phyloP scores from a whole-genome alignment of 73 alveolate genomes.

The Paraurostyla sp. region DNA sequence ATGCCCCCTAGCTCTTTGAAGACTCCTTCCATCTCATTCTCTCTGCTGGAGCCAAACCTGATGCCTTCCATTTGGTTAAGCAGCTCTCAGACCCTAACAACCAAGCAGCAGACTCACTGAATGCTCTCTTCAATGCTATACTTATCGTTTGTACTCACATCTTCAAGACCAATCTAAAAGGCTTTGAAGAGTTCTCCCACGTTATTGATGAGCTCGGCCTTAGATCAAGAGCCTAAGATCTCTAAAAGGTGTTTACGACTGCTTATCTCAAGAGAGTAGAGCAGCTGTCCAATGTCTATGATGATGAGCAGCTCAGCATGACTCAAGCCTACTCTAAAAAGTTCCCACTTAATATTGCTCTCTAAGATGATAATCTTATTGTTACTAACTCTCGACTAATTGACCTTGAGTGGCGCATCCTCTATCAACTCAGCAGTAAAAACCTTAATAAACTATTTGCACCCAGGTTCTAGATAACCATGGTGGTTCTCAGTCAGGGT shows the following conservation, averaged over 20 bases:
- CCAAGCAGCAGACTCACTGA: constrained; percentile 15
- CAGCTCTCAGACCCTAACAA: constrained; percentile 43
- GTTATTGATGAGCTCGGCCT: constrained; percentile 52
- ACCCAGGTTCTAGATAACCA: constrained; percentile 45
- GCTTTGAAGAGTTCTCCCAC: constrained; percentile 47
- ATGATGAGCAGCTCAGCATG: constrained; percentile 47
- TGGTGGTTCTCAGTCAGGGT: constrained; percentile 52
- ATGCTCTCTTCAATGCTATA: constrained; percentile 31
- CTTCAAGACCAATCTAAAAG: constrained; percentile 43
- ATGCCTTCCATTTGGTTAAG: constrained; percentile 38
- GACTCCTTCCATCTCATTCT: constrained; percentile 42
- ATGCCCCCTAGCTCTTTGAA: constrained; percentile 53
- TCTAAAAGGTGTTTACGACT: constrained; percentile 29
- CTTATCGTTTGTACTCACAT: constrained; percentile 30
- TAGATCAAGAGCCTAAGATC: constrained; percentile 20
- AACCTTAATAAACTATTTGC: constrained; percentile 64
- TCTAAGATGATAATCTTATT: constrained; percentile 47
- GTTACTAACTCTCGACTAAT: constrained; percentile 49
- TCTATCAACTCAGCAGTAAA: constrained; percentile 47
- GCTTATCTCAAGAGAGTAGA: constrained; percentile 49
- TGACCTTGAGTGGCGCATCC: constrained; percentile 63
- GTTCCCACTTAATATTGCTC: constrained; percentile 57
- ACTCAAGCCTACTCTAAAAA: constrained; percentile 41
- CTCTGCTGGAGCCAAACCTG: constrained; percentile 52
- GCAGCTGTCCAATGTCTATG: constrained; percentile 33